Base-by-base conservation (phyloP, 176 grass and related monocot genomes). In the Thinopyrum elongatum region DNA sequence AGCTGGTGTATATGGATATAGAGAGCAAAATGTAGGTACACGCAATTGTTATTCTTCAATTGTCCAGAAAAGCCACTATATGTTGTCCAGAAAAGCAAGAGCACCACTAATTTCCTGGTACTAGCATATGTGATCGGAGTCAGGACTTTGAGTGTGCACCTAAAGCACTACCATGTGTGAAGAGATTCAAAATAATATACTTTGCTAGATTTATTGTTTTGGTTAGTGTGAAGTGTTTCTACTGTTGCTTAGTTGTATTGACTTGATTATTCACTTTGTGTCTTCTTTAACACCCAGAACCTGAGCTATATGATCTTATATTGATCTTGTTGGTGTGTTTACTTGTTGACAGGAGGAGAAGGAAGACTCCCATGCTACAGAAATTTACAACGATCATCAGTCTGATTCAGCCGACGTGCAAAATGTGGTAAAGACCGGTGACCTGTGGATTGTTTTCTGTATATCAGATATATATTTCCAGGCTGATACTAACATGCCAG, bases 311-410 rank as follows among this genome's bases (percentile, higher is more conserved):
- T 31, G n/a, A n/a, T n/a, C 8, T 41, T 41, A 41, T 41, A 41
- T 41, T 58, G 72, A 66, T 3, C 8, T 31, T 80, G 7, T 29
- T 89, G 73, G 86, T 75, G 44, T 70, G 7, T 69, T 65, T 80
- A 4, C 60, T 55, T 15, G 5, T 39, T 63, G 9, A 31, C 76
- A 92, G 87, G 87, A 86, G 36, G 90, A 86, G 38, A 72, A 75
- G 15, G 90, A 89, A 34, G 80, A 31, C 42, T 53, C 25, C 0
- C 80, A 89, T 41, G 84, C 59, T 58, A 76, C 84, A 16, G 90
- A 89, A 86, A 75, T 44, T 61, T 66, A 84, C 55, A 58, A 9
- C 53, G 91, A 89, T 8, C 23, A 81, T 71, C 84, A 84, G 28
- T 74, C 87, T 38, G 65, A 42, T 63, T 44, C 65, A 14, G 76